phyloP scores from a whole-genome alignment of 768 basidiomycete genomes.

The Chiua virens region DNA sequence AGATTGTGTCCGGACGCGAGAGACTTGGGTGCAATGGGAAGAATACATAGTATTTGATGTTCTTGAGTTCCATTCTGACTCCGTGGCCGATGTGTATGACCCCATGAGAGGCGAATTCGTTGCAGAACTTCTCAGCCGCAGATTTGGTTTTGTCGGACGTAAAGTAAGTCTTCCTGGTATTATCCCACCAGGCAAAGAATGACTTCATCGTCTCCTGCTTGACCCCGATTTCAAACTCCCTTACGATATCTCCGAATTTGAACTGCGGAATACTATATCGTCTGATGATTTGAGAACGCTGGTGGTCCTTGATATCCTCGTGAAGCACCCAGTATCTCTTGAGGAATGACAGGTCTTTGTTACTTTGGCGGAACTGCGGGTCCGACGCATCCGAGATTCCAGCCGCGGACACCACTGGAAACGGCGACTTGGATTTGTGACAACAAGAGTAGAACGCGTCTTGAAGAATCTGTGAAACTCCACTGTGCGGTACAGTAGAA shows the following conservation, averaged over 20 bases:
- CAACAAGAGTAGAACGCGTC: constrained; percentile 15
- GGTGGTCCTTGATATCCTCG: not conserved
- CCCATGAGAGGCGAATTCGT: constrained; percentile 49
- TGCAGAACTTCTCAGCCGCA: constrained; percentile 7
- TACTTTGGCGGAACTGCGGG: constrained; percentile 10
- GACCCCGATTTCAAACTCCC: constrained; percentile 13
- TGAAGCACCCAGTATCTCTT: constrained; percentile 5
- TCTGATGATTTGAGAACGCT: constrained; percentile 3
- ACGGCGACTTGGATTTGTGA: not conserved
- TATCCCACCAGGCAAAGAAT: constrained; percentile 15
- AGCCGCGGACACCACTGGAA: constrained; percentile 13
- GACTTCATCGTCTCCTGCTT: constrained; percentile 2
- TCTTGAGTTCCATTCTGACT: constrained; percentile 44
- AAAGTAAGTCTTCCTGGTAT: not conserved
- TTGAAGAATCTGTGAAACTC: constrained; percentile 15
- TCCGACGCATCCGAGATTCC: constrained; percentile 9
- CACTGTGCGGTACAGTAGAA: constrained; percentile 28
- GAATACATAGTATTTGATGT: constrained; percentile 51
- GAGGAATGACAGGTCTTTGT: constrained; percentile 6
- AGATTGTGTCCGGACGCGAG: constrained; percentile 65
- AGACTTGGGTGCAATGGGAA: constrained; percentile 71
- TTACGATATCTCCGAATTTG: constrained; percentile 5
- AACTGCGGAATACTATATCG: constrained; percentile 8
- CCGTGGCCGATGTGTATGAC: not conserved
- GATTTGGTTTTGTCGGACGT: not conserved